A percentile compares a stretch with the other conserved stretches of the same genome.
These are phyloP conservation scores for Xylaria castorea DNA, from an alignment of 495 filamentous ascomycete species.

Conservation along the genomic window DNA sequence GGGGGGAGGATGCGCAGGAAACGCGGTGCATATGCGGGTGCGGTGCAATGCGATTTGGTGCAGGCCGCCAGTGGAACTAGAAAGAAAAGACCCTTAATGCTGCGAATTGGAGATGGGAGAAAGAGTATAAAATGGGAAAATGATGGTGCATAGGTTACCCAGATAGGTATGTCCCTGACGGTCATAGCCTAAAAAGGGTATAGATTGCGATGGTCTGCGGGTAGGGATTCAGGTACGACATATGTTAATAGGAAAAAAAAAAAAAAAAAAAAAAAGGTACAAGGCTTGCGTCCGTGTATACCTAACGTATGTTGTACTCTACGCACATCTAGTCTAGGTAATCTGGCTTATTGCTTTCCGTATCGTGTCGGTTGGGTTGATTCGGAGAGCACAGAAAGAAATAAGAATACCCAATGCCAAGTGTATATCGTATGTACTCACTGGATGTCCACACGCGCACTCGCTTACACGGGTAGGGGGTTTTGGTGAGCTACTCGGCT, in stretches of 20 bases:
- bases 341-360: neutral
- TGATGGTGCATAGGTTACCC: conserved; percentile 11
- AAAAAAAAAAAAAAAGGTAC: neutral
- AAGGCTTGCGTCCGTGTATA: neutral
- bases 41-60: conserved; percentile 24
- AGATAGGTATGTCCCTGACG: conserved; percentile 23
- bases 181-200: conserved; percentile 8
- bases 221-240: conserved; percentile 17
- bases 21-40: conserved; percentile 31
- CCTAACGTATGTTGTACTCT: neutral
- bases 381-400: conserved; percentile 1
- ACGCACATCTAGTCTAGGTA: neutral
- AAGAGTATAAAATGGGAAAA: conserved; percentile 9
- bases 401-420: neutral
- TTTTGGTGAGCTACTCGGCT: neutral
- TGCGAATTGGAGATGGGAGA: conserved; percentile 17
- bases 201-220: conserved; percentile 5
- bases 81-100: conserved; percentile 9
- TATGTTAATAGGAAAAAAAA: neutral
- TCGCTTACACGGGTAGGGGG: neutral
- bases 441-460: neutral
- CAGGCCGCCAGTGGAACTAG: conserved; percentile 13
- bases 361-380: neutral
- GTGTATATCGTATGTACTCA: neutral
- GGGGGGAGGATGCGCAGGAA: conserved; percentile 21